Conservation (phyloP, 495 filamentous ascomycete genomes). For the Hyaloscypha bicolor region DNA sequence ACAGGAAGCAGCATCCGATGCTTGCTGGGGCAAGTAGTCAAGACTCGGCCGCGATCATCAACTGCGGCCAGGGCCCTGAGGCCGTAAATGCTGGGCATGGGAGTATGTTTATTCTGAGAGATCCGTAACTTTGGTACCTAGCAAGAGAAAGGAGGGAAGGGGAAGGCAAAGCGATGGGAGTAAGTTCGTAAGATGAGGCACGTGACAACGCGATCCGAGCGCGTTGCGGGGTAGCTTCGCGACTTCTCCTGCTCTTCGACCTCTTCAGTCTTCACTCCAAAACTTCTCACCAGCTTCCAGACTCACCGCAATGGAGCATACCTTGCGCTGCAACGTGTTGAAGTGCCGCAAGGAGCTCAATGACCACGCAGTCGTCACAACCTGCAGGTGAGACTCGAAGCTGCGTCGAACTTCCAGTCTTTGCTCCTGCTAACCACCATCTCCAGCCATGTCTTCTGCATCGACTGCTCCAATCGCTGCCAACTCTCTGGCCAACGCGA, state of each 20-base stretch:
- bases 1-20: not conserved
- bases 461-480: conserved; percentile 68
- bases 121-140: not conserved
- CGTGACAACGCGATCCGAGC: not conserved
- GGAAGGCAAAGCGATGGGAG: not conserved
- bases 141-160: not conserved
- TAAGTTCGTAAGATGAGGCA: not conserved
- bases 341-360: conserved; percentile 75
- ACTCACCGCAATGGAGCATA: conserved; percentile 62
- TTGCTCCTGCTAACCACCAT: not conserved
- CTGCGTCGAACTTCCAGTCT: not conserved
- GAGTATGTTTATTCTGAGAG: too few relatives aligned
- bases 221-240: not conserved
- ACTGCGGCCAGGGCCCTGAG: too few relatives aligned
- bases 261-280: not conserved
- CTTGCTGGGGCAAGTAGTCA: not conserved
- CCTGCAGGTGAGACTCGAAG: conserved; percentile 67
- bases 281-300: not conserved
- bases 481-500: conserved; percentile 63
- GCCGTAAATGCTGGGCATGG: too few relatives aligned
- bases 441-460: conserved; percentile 82
- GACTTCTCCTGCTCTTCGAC: not conserved
- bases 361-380: conserved; percentile 83
- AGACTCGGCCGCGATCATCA: not conserved
- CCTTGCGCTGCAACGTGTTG: conserved; percentile 78